Evolutionary conservation across 2,329 filamentous ascomycete genomes (phyloP), one percentile per base, ranked within the genome.

Genomic region (Rachicladosporium sp.): DNA sequence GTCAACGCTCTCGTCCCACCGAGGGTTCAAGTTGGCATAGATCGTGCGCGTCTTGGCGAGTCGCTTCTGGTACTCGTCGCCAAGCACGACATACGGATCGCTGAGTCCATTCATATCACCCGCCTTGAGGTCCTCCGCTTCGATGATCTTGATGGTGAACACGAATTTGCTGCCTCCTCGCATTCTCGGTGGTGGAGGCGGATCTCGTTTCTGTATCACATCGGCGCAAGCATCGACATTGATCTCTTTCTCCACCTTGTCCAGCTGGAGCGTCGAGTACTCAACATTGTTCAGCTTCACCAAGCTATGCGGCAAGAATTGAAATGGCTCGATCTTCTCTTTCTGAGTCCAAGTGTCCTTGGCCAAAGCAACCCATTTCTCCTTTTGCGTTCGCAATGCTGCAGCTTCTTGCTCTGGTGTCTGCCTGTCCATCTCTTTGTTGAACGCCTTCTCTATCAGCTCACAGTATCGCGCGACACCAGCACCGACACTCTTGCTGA

Each of bases 251-350:
- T 96, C 89, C 5, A 98, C 71, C 59, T 83, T 86, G 58, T 98
- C 91, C 38, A 98, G 72, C 55, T 93, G 85, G 41, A 87, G 75
- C 64, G 93, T 87, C 4, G 88, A 89, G 62, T 86, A 96, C 62
- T 95, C 89, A 48, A 98, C 80, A 55, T 98, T 93, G 69, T 98
- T 98, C 50, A 98, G 74, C 63, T 96, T 98, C 46, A 98, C 87
- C 52, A 98, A 82, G 4, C 88, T 95, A 75, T 94, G 83, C 2
- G 86, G 78, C 50, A 87, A 91, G 64, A 98, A 98, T 47, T 96
- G 88, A 62, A 96, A 98, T 0, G 91, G 91, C 55, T 95, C 89
- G 31, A 91, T 79, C 61, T 88, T 93, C 46, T 95, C 88, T 58
- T 88, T 93, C 48, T 79, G 82, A 49, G 77, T 84, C 79, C 88